These are phyloP conservation scores for Nicotiana rustica DNA, from an alignment of 305 asterid genomes.

Conservation along the genomic window DNA sequence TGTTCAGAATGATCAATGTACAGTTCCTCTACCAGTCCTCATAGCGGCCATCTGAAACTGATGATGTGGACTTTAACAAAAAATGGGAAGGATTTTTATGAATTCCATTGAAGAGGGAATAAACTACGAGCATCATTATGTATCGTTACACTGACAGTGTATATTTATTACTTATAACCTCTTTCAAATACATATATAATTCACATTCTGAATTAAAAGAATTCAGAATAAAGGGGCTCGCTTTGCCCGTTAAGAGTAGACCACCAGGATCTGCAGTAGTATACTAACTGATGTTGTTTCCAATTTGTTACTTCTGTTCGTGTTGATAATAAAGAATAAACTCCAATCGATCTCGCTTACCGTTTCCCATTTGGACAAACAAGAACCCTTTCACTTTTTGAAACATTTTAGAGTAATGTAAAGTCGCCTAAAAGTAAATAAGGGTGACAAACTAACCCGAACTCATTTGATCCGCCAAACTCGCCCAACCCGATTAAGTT, in stretches of 20 bases:
- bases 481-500: too few species aligned
- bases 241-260: too few species aligned
- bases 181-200: too few species aligned
- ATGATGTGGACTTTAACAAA: constrained; percentile 10
- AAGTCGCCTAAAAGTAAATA: neutral
- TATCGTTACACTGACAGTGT: neutral
- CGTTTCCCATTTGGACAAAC: neutral
- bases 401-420: neutral
- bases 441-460: too few species aligned
- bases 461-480: too few species aligned
- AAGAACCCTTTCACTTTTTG: neutral
- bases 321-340: constrained; percentile 2
- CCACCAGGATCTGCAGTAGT: neutral
- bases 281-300: neutral
- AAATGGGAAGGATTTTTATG: neutral
- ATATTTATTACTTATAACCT: too few species aligned
- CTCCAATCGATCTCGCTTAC: neutral
- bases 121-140: constrained; percentile 15
- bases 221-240: too few species aligned
- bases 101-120: constrained; percentile 22
- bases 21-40: constrained; percentile 32
- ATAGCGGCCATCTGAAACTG: constrained; percentile 29
- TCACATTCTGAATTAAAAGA: too few species aligned
- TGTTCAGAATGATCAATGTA: constrained; percentile 29
- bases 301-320: neutral